Evolutionary conservation across 2,329 filamentous ascomycete species (phyloP).

Genomic region (Hymenoscyphus scutula): DNA sequence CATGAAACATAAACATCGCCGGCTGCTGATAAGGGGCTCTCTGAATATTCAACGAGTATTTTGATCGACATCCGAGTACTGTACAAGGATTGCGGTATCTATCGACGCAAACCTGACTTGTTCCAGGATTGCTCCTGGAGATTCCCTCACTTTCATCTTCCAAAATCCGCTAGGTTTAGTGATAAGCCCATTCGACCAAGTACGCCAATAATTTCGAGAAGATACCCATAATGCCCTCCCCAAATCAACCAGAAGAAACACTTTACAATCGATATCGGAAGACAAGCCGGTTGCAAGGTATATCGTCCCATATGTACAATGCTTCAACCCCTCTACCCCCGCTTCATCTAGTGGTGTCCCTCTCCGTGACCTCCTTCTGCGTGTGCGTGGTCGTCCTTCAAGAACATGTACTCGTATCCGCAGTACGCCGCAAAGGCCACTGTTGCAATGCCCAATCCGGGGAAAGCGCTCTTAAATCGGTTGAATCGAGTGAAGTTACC

Average conservation of each 20-base stretch:
- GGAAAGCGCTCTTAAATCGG: constrained; percentile 82
- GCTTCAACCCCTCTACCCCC: constrained; percentile 9
- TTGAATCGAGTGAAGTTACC: constrained; percentile 86
- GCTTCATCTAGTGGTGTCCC: constrained; percentile 52
- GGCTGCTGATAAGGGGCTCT: too few species aligned
- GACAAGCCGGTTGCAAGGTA: constrained; percentile 4
- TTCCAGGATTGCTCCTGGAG: not conserved
- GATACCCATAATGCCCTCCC: not conserved
- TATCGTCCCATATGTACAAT: constrained; percentile 41
- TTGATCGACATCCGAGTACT: not conserved
- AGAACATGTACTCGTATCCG: constrained; percentile 82
- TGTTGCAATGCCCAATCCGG: constrained; percentile 86
- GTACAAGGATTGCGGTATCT: not conserved
- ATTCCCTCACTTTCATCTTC: not conserved
- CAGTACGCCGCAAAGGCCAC: constrained; percentile 91
- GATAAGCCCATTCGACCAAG: not conserved
- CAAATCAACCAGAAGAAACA: not conserved
- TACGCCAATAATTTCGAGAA: not conserved
- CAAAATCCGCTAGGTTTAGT: not conserved
- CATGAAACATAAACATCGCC: too few species aligned
- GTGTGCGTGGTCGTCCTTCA: constrained; percentile 65
- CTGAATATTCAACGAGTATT: too few species aligned
- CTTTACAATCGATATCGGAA: not conserved
- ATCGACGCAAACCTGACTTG: not conserved
- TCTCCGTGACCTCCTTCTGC: constrained; percentile 50